Evolutionary conservation across 345 rosid species (phyloP).

Genomic region (Pseudoturritis turrita): DNA sequence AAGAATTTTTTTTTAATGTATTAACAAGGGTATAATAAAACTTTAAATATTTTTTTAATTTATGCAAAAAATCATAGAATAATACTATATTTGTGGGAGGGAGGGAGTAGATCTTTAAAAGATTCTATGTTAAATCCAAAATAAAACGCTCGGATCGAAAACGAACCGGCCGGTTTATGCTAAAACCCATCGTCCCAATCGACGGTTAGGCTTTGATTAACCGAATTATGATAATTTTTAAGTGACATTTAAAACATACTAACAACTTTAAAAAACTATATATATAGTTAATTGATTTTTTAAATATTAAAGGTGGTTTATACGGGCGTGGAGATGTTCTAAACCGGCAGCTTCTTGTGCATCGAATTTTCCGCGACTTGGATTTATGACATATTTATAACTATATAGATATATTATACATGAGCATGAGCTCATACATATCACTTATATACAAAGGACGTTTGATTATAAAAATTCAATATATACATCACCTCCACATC

Average conservation of each 20-base stretch:
- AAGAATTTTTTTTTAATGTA: no score
- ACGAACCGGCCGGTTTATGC: not conserved
- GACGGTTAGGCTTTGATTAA: not conserved
- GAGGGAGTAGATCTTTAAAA: no score
- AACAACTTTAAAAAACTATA: no score
- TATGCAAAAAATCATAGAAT: no score
- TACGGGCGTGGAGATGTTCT: not conserved
- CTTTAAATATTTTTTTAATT: no score
- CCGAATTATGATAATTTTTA: not conserved
- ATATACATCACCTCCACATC: slow-evolving; percentile 13
- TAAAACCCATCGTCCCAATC: not conserved
- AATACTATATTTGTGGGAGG: no score
- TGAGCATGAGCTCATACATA: slow-evolving; percentile 15
- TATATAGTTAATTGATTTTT: not conserved
- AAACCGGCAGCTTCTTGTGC: not conserved
- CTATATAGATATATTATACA: not conserved
- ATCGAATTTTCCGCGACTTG: slow-evolving; percentile 18
- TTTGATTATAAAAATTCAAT: not conserved
- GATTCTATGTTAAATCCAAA: no score
- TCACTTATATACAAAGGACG: not conserved
- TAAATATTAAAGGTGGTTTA: not conserved
- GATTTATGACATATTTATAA: not conserved
- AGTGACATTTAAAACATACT: not conserved
- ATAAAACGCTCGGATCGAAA: not conserved
- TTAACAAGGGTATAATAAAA: no score